phyloP scores from a whole-genome alignment of 768 basidiomycete species.

The Boletus barrowsii region DNA sequence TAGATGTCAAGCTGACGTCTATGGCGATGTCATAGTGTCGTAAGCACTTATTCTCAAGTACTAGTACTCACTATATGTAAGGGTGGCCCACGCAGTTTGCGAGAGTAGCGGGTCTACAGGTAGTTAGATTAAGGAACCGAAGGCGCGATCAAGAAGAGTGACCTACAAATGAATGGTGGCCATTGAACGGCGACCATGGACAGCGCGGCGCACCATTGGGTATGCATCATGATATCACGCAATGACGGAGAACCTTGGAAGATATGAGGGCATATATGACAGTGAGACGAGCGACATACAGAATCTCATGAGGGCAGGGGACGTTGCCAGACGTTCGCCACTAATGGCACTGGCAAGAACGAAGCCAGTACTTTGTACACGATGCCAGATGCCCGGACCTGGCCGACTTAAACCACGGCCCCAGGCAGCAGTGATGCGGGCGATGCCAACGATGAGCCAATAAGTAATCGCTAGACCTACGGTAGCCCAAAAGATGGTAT shows the following conservation, averaged over 20 bases:
- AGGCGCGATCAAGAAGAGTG: neutral
- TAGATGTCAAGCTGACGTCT: constrained; percentile 75
- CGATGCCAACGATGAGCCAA: constrained; percentile 78
- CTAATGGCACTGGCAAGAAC: constrained; percentile 91
- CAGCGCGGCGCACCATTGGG: constrained; percentile 87
- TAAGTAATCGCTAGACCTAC: constrained; percentile 75
- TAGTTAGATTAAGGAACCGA: constrained; percentile 14
- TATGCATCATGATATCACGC: constrained; percentile 89
- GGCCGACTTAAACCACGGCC: constrained; percentile 59
- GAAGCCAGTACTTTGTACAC: constrained; percentile 80
- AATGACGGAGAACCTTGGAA: constrained; percentile 81
- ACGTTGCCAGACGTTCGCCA: constrained; percentile 82
- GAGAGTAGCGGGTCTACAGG: constrained; percentile 81
- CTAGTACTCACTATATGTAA: constrained; percentile 59
- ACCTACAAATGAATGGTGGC: constrained; percentile 88
- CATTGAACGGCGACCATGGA: constrained; percentile 95
- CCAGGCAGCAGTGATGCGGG: constrained; percentile 84
- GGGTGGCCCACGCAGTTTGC: constrained; percentile 85
- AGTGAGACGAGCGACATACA: constrained; percentile 48
- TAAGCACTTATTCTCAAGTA: constrained; percentile 8
- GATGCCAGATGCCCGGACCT: constrained; percentile 61
- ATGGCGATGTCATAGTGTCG: constrained; percentile 4
- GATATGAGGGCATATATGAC: constrained; percentile 13
- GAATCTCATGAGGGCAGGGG: constrained; percentile 85
- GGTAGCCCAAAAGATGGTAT: constrained; percentile 68